Percentiles rank a stretch among this genome's conserved stretches.
Conservation (phyloP, 768 basidiomycete genomes). For the Dentipellis fragilis region DNA sequence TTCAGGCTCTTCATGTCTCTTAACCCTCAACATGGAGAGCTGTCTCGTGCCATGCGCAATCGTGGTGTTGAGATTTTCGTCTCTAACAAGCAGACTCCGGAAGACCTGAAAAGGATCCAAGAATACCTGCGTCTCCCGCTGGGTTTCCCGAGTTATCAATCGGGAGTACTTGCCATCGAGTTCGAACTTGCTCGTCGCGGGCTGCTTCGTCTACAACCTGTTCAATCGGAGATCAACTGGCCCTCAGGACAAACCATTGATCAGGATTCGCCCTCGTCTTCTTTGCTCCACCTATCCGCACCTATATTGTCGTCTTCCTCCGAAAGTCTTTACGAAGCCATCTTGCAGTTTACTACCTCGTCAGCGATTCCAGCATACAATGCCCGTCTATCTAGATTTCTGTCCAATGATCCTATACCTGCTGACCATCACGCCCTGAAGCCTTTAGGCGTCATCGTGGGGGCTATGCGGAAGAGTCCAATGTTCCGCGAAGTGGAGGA, state of each 20-base stretch:
- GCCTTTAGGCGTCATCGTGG: slow-evolving; percentile 6
- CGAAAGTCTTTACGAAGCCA: not conserved
- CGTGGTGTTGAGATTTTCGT: slow-evolving; percentile 80
- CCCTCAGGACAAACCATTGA: not conserved
- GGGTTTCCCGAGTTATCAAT: not conserved
- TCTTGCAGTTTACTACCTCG: slow-evolving; percentile 3
- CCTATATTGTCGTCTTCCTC: not conserved
- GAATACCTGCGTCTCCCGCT: slow-evolving; percentile 5
- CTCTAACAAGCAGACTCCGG: slow-evolving; percentile 12
- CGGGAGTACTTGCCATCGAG: not conserved
- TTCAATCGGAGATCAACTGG: not conserved
- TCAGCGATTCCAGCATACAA: slow-evolving; percentile 8
- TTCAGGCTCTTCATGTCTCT: slow-evolving; percentile 94
- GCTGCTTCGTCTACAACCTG: not conserved
- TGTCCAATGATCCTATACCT: slow-evolving; percentile 6
- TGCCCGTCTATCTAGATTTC: slow-evolving; percentile 1
- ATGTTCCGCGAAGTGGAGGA: slow-evolving; percentile 4
- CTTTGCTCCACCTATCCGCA: not conserved
- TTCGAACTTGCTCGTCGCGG: slow-evolving; percentile 11
- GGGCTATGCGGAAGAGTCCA: not conserved
- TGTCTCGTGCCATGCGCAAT: slow-evolving; percentile 98
- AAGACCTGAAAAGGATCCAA: slow-evolving; percentile 8
- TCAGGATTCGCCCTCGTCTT: not conserved
- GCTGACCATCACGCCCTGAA: slow-evolving; percentile 1
- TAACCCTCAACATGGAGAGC: slow-evolving; percentile 84